Evolutionary conservation across 345 rosid species (phyloP), one percentile per base, ranked within the genome.

Genomic region (Eucalyptus tenuipes): DNA sequence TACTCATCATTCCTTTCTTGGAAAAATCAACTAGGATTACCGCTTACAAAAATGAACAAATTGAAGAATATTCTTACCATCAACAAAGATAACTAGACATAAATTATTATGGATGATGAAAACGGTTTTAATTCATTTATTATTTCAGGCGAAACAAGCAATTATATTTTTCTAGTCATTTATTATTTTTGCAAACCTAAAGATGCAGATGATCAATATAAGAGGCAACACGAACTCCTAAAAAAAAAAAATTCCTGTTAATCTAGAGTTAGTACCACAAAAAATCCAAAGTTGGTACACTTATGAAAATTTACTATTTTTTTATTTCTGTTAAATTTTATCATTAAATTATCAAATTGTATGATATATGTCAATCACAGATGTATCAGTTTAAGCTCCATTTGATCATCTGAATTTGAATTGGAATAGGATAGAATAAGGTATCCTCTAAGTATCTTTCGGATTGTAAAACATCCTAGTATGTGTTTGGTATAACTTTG

Each of bases 281-380:
- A 20, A 53, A 53, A 20, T 0, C 0, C 10, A 18, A 53, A 0
- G 0, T 2, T 20, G 7, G 2, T 53, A 22, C 5, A 22, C 5
- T 24, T 2, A 0, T 22, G 0, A 22, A 53, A 53, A 22, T 20
- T 4, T 53, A 7, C 1, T 0, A 3, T 1, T 3, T 0, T 7
- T 18, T 52, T 3, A 3, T 52, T 52, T 3, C 2, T 14, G 0
- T 53, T 20, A 55, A 55, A 55, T 9, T 53, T 55, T 22, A 55
- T 8, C 5, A 22, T 55, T 3, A 20, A 55, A 1, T 55, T 20
- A 20, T 8, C 9, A 1, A 55, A 0, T 55, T 9, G 0, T 0
- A 55, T 55, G 1, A 55, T 10, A 55, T 8, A 1, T 55, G 2
- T 1, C 1, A 50, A 50, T 7, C 0, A 50, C 9, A 17, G 0